phyloP scores from a whole-genome alignment of 352 stramenopile species.

The Elongisporangium undulatum region DNA sequence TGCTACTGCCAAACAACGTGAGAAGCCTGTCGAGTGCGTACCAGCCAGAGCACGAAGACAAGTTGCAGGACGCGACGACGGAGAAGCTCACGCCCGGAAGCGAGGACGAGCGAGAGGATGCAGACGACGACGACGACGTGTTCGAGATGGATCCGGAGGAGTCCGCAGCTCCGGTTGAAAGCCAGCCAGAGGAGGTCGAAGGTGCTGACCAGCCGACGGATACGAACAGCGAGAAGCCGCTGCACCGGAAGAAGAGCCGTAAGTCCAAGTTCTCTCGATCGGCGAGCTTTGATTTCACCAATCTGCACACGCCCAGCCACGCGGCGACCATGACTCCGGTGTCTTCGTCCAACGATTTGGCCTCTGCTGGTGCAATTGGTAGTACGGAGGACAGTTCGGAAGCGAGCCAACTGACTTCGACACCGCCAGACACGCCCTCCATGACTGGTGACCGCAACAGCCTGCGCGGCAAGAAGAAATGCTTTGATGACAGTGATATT shows the following conservation, averaged over 20 bases:
- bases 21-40: constrained; percentile 2
- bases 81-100: constrained; percentile 15
- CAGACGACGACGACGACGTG: constrained; percentile 18
- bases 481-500: constrained; percentile 82
- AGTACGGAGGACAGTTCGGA: neutral
- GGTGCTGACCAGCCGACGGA: neutral
- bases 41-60: constrained; percentile 6
- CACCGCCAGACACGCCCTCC: constrained; percentile 6
- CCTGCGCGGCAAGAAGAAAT: constrained; percentile 31
- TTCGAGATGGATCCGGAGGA: constrained; percentile 10
- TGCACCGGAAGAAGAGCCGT: constrained; percentile 6
- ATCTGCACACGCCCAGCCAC: constrained; percentile 17
- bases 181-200: neutral
- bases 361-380: constrained; percentile 7
- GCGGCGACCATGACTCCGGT: constrained; percentile 10
- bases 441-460: constrained; percentile 21
- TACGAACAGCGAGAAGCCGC: constrained; percentile 4
- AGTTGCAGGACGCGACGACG: constrained; percentile 15
- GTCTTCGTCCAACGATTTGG: constrained; percentile 10
- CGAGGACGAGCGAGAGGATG: constrained; percentile 16
- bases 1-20: constrained; percentile 13
- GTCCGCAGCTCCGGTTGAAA: neutral
- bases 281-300: constrained; percentile 71
- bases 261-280: constrained; percentile 65
- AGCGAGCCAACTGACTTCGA: constrained; percentile 4